These are phyloP conservation scores for Purpureocillium lavendulum DNA, from an alignment of 2,329 filamentous ascomycete species.

Conservation along the genomic window DNA sequence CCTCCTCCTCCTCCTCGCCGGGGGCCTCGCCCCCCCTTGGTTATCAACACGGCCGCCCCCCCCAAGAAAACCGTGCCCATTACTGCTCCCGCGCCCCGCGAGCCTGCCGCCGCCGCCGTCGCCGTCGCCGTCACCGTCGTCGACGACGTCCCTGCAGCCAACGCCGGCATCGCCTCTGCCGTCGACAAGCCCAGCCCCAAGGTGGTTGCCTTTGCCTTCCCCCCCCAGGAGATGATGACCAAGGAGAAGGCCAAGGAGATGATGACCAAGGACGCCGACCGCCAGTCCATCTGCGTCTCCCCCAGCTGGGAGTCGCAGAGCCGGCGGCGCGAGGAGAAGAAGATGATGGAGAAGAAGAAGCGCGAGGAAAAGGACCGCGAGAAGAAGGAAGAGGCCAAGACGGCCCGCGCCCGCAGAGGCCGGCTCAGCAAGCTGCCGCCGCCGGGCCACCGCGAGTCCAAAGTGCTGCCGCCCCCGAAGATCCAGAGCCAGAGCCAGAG, in stretches of 20 bases:
- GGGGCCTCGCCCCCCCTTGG: constrained; percentile 3
- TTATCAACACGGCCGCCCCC: constrained; percentile 7
- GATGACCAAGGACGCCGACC: constrained; percentile 15
- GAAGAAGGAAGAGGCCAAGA: constrained; percentile 15
- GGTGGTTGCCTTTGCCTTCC: constrained; percentile 21
- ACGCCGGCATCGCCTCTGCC: constrained; percentile 6
- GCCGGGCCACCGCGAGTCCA: constrained; percentile 5
- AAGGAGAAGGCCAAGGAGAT: too few species aligned
- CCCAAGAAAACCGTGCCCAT: too few species aligned
- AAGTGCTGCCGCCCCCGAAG: constrained; percentile 6
- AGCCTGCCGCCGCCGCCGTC: not conserved
- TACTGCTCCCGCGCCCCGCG: too few species aligned
- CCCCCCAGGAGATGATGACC: constrained; percentile 10
- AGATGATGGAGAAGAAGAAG: constrained; percentile 26
- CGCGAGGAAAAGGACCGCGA: constrained; percentile 17
- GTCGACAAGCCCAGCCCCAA: constrained; percentile 17
- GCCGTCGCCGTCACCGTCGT: constrained; percentile 5
- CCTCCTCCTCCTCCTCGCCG: constrained; percentile 3
- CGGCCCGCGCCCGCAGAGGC: not conserved
- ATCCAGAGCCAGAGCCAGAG: constrained; percentile 2
- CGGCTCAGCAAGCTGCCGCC: constrained; percentile 4
- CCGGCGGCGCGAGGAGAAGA: constrained; percentile 45
- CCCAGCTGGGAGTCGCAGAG: constrained; percentile 54
- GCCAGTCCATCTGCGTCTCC: constrained; percentile 45
- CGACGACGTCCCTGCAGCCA: too few species aligned